Base-by-base conservation (phyloP, 148 eudicot species). In the Mesembryanthemum crystallinum region DNA sequence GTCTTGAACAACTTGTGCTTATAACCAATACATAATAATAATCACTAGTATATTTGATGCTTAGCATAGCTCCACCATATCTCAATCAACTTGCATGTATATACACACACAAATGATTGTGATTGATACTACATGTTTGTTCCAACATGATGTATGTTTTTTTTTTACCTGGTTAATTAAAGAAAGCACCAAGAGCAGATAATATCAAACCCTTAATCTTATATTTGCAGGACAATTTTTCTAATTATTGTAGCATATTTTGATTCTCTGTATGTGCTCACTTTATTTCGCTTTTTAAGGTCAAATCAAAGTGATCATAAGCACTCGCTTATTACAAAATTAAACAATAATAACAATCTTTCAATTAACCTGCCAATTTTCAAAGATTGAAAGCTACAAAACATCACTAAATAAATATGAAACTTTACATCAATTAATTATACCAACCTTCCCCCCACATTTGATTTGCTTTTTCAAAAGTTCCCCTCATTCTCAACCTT, bases 321-420 rank as follows among this genome's bases (percentile, higher is more conserved):
- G 7, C 49, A 45, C 7, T 45, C 49, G 14, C 49, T 45, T 2
- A 1, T 45, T 8, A 35, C 6, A 17, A 54, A 54, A 54, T 54
- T 54, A 21, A 54, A 1, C n/a, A 17, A 54, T 54, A 17, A 1
- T 23, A 54, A 1, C 14, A 8, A 8, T 43, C 49, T 11, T 43
- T 45, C 11, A 45, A 47, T 69, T 49, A 21, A 65, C 35, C 8
- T 75, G 51, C 20, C 66, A 66, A n/a, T n/a, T n/a, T n/a, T n/a
- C n/a, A 58, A 33, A 52, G 42, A 76, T 25, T 29, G 25, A 67
- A 55, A 20, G 78, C 57, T 76, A 57, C 65, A 65, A 75, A 75
- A 51, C 49, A 45, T 11, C 14, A 8, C 70, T 25, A 51, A 17
- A 30, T 1, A 75, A 52, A 25, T 14, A 43, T 35, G 39, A 15